These are phyloP conservation scores for Stachybotrys chartarum DNA, from an alignment of 2,329 filamentous ascomycete species.

Conservation along the genomic window DNA sequence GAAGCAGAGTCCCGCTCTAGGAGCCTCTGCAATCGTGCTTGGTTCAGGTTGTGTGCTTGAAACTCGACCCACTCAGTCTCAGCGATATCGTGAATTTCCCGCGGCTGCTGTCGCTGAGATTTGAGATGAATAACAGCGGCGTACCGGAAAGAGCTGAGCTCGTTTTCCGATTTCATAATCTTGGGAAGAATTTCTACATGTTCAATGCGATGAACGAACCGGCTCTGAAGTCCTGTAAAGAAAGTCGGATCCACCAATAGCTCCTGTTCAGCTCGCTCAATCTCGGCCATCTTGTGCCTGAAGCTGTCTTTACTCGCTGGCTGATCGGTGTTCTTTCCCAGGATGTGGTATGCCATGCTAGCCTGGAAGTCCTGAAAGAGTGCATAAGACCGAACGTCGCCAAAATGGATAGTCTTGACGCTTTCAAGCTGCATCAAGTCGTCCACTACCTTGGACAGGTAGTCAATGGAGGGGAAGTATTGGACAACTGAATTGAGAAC, in stretches of 20 bases:
- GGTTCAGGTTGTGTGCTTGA: constrained; percentile 2
- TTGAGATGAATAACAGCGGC: constrained; percentile 15
- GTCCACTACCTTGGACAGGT: constrained; percentile 2
- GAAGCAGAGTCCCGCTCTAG: not conserved
- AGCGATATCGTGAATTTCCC: constrained; percentile 6
- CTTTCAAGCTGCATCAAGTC: not conserved
- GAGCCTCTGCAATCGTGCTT: not conserved
- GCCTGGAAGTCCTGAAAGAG: constrained; percentile 5
- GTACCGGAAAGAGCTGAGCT: constrained; percentile 20
- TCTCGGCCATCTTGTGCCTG: constrained; percentile 5
- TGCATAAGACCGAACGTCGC: constrained; percentile 12
- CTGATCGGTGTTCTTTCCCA: not conserved
- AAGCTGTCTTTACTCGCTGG: constrained; percentile 3
- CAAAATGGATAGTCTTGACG: constrained; percentile 9
- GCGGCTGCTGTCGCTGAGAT: not conserved
- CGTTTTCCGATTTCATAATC: constrained; percentile 18
- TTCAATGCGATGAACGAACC: constrained; percentile 7
- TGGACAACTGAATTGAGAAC: constrained; percentile 4
- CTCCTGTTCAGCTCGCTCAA: constrained; percentile 9
- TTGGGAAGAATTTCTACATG: constrained; percentile 22
- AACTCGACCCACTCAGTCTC: constrained; percentile 13
- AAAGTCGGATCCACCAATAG: constrained; percentile 14
- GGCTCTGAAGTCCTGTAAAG: constrained; percentile 8
- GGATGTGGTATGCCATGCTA: not conserved
- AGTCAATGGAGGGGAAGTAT: constrained; percentile 4